These are phyloP conservation scores for Hygrocybe punicea DNA, from an alignment of 768 basidiomycete species.

Conservation along the genomic window DNA sequence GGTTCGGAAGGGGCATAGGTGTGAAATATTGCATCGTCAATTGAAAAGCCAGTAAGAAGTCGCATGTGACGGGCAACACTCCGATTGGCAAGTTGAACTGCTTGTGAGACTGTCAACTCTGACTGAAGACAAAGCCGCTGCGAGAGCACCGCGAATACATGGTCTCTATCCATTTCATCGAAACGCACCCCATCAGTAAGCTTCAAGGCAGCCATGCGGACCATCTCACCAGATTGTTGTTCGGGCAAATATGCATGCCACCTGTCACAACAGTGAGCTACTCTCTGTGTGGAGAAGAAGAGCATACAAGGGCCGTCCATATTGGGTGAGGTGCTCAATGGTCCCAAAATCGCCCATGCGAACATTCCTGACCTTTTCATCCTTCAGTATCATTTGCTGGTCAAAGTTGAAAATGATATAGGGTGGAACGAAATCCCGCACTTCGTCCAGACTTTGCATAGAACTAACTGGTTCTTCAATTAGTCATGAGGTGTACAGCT, in stretches of 20 bases:
- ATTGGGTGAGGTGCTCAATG: background rate
- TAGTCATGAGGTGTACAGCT: too few relatives aligned
- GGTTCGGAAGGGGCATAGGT: conserved; percentile 14
- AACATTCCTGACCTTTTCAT: background rate
- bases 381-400: background rate
- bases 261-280: background rate
- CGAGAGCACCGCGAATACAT: conserved; percentile 15
- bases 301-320: conserved; percentile 6
- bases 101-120: conserved; percentile 10
- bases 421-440: background rate
- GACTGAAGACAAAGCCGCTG: conserved; percentile 17
- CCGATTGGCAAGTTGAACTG: conserved; percentile 8
- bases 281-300: background rate
- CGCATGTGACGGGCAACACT: conserved; percentile 16
- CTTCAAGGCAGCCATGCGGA: background rate
- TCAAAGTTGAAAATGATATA: conserved; percentile 2
- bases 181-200: background rate
- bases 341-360: background rate
- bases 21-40: conserved; percentile 3
- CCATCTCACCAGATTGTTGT: background rate
- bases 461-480: too few relatives aligned
- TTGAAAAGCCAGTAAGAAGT: conserved; percentile 14
- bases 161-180: background rate
- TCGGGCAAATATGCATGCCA: background rate
- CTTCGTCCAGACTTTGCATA: too few relatives aligned